Base-by-base conservation (phyloP, 1,284 basidiomycete species). In the Boletus sp. region DNA sequence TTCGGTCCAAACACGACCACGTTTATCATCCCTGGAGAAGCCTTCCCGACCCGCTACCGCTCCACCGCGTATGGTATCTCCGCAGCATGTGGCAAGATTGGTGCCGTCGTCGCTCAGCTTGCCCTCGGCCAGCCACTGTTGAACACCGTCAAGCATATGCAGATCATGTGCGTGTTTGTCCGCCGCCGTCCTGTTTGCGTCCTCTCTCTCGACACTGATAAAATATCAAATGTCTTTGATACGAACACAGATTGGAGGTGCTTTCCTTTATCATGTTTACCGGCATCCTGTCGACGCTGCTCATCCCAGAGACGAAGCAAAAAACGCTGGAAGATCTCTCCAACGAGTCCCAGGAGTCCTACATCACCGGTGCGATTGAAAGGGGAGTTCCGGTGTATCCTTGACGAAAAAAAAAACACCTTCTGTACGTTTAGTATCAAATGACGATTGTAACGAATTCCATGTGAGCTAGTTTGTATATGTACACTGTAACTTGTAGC, bases 1-100 rank as follows among this genome's bases (percentile, higher is more conserved):
- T 80, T 78, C 57, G 84, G 85, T 4, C 82, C 87, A 30, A 89
- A 88, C 69, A 80, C 82, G 3, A 88, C 86, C 2, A 88, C 85
- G 12, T 89, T 75, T 54, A 57, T 88, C 54, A 68, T 88, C 35
- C 87, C 87, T 23, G 83, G 78, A 4, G 84, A 90, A 63, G 75
- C 72, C 25, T 89, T 88, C 75, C 85, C 87, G 2, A 88, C 87
- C 4, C 76, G 85, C 30, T 85, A 86, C 69, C 74, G 84, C 41
- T 77, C 81, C 1, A 86, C 84, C n/a, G 81, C 76, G 7, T 77
- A 84, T 65, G 84, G 86, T 50, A 81, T 88, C 57, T 79, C 78
- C 3, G 85, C 85, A 19, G 84, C 83, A 2, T 74, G 73, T 17
- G 82, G 82, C 20, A 88, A 85, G 66, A 59, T 83, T 35, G 84